These are phyloP conservation scores for Stemphylium vesicarium DNA, from an alignment of 2,329 filamentous ascomycete genomes.

Conservation along the genomic window DNA sequence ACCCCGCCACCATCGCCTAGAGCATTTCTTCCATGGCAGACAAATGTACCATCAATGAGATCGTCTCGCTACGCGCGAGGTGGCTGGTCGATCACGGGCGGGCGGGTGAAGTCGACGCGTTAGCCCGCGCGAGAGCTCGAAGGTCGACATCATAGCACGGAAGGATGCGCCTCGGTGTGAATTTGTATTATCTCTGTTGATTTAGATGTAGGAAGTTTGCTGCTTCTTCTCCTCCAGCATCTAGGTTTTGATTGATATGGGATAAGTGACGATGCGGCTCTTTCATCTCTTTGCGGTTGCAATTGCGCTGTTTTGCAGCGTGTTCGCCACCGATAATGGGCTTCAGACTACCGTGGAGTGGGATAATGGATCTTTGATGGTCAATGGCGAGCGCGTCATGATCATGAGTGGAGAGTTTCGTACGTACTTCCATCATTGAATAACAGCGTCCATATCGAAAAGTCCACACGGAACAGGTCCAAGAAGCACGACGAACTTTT, in stretches of 20 bases:
- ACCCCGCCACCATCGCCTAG: background rate
- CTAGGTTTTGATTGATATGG: background rate
- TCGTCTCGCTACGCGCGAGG: background rate
- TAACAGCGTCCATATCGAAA: too few species aligned
- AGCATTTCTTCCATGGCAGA: conserved; percentile 7
- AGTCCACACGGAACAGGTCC: too few species aligned
- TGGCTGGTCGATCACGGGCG: background rate
- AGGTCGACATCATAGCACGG: background rate
- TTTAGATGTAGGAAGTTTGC: background rate
- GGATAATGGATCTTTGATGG: conserved; percentile 59
- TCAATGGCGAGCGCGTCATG: conserved; percentile 58
- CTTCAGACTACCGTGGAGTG: conserved; percentile 53
- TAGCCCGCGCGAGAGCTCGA: background rate
- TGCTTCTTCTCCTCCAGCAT: background rate
- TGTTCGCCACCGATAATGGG: conserved; percentile 35
- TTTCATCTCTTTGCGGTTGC: conserved; percentile 11
- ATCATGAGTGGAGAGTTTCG: conserved; percentile 60
- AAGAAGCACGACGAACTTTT: too few species aligned
- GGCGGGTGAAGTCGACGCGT: background rate
- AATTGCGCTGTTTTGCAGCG: conserved; percentile 17
- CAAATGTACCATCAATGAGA: conserved; percentile 19
- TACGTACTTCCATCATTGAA: background rate
- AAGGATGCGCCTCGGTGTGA: background rate
- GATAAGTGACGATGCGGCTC: conserved; percentile 13
- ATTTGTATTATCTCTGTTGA: too few species aligned